Base-by-base conservation (phyloP, 768 basidiomycete species). In the Mycena latifolia region DNA sequence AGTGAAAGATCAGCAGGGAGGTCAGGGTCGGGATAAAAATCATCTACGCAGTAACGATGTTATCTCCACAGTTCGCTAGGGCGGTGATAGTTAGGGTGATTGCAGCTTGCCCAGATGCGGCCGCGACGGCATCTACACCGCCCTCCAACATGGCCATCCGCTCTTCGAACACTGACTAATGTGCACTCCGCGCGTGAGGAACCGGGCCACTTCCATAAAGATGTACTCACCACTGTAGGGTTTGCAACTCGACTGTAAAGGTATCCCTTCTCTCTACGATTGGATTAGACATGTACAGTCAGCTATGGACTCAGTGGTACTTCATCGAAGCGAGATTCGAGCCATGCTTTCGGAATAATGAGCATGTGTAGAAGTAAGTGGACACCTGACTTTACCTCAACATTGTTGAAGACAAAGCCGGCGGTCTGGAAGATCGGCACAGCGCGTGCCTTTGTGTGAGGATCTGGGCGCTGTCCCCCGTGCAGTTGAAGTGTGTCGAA, bases 401-500 rank as follows among this genome's bases (percentile, higher is more conserved):
- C 81, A 69, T 83, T 70, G 58, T 86, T 80, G 78, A 86, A 85
- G 22, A 81, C 79, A 57, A 80, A 86, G 55, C 82, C 80, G 7
- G 84, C 80, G 15, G 80, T 69, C 5, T 83, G 78, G 58, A 85
- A 87, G 55, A 88, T 88, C 0, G 88, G 88, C 3, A 82, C 82
- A 1, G 86, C 87, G 3, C 87, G 79, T 7, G 88, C 82, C 25
- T 80, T 80, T 0, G 82, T 83, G 5, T 78, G 65, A 0, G 78
- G 72, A 65, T 85, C 84, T 3, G 77, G 73, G 14, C 73, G 77
- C 55, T 87, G 84, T 0, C 87, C 86, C 5, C 83, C 86, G 65
- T 88, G 87, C 1, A 88, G 76, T 71, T 86, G 86, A 9, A 87
- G 76, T 0, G 86, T 88, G 66, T 88, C 85, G 56, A 86, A 86